Evolutionary conservation across 345 rosid species (phyloP), one percentile per base, ranked within the genome.

Genomic region (Firmiana major): DNA sequence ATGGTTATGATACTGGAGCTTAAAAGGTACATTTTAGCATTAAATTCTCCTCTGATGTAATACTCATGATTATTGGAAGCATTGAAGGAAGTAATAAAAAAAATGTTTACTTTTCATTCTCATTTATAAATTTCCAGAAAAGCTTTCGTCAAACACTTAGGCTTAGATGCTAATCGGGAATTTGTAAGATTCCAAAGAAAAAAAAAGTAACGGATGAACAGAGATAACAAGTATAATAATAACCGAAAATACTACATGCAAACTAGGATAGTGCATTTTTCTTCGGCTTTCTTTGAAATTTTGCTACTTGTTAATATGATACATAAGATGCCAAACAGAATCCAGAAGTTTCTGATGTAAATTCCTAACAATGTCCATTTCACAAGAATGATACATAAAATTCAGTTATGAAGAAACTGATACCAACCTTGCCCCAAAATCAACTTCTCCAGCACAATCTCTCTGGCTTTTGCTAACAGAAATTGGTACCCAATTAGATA

Each of bases 371-470:
- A 63, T 36, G 19, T 38, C 64, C 21, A 1, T 73, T 40, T 73
- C 66, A 46, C 6, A 42, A 74, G 7, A 72, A 36, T 6, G 12
- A 8, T 19, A 21, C 9, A 21, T 9, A 72, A 72, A 54, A 54
- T 54, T 55, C 31, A 54, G 9, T 36, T 11, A 12, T 36, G 34
- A 28, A 72, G 9, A 49, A 75, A 58, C 71, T n/a, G 73, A 42
- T 24, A 82, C 86, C 77, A 82, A 96, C 99, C 99, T 96, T 83
- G 91, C 89, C 68, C 91, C 98, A 78, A 92, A 83, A 85, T 93
- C 98, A 67, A 74, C 87, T 80, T 90, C 81, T 49, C 63, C 65
- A 45, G 31, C 54, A 77, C 77, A 80, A 75, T 78, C 86, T 70
- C 79, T 85, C 73, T 84, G 79, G 63, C 75, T 82, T 68, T 74